Conservation (phyloP, 1,139 yeast genomes). For the Yamadazyma pseudoaaseri region DNA sequence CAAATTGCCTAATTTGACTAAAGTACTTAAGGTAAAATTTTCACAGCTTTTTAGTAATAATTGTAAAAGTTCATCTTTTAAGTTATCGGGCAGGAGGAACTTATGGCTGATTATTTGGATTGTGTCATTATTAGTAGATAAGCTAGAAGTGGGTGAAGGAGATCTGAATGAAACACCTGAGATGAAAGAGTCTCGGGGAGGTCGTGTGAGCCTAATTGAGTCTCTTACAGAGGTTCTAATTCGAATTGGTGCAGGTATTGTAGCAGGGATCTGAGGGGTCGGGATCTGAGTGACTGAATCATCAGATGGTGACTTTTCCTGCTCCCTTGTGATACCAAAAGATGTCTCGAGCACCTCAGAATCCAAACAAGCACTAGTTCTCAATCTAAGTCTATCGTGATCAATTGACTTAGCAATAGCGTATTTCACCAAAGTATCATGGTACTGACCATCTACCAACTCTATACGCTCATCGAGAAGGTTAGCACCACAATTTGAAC, state of each 20-base stretch:
- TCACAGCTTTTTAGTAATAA: slow-evolving; percentile 25
- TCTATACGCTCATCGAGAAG: slow-evolving; percentile 3
- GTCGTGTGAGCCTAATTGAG: neutral
- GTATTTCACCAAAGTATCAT: slow-evolving; percentile 7
- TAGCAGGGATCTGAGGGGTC: too few species aligned
- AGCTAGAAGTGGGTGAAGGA: slow-evolving; percentile 20
- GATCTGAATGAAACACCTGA: slow-evolving; percentile 2
- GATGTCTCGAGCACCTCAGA: neutral
- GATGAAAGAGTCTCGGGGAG: slow-evolving; percentile 1
- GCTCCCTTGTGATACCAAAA: neutral
- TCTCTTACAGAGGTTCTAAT: neutral
- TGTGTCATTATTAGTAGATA: slow-evolving; percentile 17
- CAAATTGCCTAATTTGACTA: slow-evolving; percentile 34
- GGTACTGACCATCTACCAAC: slow-evolving; percentile 7
- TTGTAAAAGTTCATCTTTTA: slow-evolving; percentile 30
- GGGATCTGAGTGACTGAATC: too few species aligned
- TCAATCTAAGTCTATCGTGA: slow-evolving; percentile 6
- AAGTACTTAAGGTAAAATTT: slow-evolving; percentile 22
- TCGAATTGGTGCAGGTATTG: neutral
- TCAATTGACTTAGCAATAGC: slow-evolving; percentile 15
- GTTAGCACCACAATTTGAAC: slow-evolving; percentile 7
- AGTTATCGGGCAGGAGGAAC: slow-evolving; percentile 11
- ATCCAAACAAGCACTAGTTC: neutral
- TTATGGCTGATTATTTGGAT: slow-evolving; percentile 23
- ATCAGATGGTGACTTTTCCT: neutral